Evolutionary conservation across 192 early-diverging fungal genomes (phyloP), one percentile per base, ranked within the genome.

Genomic region (Dissophora globulifera): DNA sequence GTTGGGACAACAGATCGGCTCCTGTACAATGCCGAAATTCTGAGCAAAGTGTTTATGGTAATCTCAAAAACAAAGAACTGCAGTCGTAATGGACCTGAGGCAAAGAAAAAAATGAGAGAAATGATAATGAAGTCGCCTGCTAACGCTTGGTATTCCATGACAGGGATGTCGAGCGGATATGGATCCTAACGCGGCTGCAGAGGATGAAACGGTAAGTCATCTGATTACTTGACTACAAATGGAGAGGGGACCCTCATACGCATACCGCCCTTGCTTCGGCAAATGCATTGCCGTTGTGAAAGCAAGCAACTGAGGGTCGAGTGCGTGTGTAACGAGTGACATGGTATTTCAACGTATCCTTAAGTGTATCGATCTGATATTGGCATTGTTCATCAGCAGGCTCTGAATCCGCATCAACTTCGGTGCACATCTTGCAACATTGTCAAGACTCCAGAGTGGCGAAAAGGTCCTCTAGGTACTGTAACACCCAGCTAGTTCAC

Each of bases 401-500:
- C 63, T 32, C 12, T 61, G 1, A 67, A 67, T 31, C 63, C 51
- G 22, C 49, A 76, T 41, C 72, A 76, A 38, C 46, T 60, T 19
- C 63, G 58, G 20, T 76, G 72, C 20, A 66, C 72, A 0, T 67
- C 72, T 1, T 76, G 72, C 33, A 76, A 76, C 58, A 76, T 53
- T 32, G 62, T 76, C 57, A 76, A 76, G 40, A 76, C 72, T 0
- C 72, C 72, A 25, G 72, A 76, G n/a, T 76, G 72, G 72, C 64
- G 72, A 61, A 76, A 76, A 52, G 72, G 72, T 19, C 72, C 72
- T 26, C 20, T 76, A 20, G 72, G 72, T 76, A 52, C 38, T 42
- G 17, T n/a, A n/a, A n/a, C n/a, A n/a, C n/a, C n/a, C n/a, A n/a
- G n/a, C n/a, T n/a, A n/a, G n/a, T n/a, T n/a, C n/a, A n/a, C n/a